Percentiles rank a stretch among this genome's conserved stretches.
Evolutionary conservation across 2,329 filamentous ascomycete genomes (phyloP).

Genomic region (Penicillium sp.): DNA sequence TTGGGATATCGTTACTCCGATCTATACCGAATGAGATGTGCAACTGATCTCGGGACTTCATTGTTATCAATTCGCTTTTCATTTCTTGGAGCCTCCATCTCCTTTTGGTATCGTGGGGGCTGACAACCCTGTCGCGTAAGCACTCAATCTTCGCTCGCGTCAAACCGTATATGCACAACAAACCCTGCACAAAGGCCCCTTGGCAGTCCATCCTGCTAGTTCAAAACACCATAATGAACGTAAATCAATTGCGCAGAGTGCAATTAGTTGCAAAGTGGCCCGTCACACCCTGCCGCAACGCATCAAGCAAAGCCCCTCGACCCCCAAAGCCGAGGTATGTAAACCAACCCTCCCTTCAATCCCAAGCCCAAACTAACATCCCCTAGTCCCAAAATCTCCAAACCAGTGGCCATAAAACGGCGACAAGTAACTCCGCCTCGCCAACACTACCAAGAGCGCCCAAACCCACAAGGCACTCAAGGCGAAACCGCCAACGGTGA

Average conservation of each 20-base stretch:
- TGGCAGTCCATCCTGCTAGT: background rate
- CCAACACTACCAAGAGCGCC: background rate
- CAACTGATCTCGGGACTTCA: background rate
- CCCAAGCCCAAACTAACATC: slow-evolving; percentile 5
- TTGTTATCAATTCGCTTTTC: background rate
- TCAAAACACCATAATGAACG: slow-evolving; percentile 27
- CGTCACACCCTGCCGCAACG: slow-evolving; percentile 14
- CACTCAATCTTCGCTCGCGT: slow-evolving; percentile 1
- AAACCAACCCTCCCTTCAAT: background rate
- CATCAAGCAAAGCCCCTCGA: slow-evolving; percentile 20
- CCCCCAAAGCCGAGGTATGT: slow-evolving; percentile 24
- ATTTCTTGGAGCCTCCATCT: background rate
- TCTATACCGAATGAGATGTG: background rate
- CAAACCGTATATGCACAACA: background rate
- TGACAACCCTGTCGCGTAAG: slow-evolving; percentile 3
- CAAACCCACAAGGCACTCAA: background rate
- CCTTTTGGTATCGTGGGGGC: background rate
- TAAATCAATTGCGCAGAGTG: slow-evolving; percentile 24
- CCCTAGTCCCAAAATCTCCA: slow-evolving; percentile 7
- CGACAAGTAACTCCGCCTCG: background rate
- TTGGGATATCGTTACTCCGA: background rate
- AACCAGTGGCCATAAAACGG: slow-evolving; percentile 1
- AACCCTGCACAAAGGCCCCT: background rate
- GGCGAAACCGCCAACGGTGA: slow-evolving; percentile 7
- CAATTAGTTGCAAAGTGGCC: slow-evolving; percentile 23